Evolutionary conservation across 179 eudicot species (phyloP).

Genomic region (Actinidia arguta): DNA sequence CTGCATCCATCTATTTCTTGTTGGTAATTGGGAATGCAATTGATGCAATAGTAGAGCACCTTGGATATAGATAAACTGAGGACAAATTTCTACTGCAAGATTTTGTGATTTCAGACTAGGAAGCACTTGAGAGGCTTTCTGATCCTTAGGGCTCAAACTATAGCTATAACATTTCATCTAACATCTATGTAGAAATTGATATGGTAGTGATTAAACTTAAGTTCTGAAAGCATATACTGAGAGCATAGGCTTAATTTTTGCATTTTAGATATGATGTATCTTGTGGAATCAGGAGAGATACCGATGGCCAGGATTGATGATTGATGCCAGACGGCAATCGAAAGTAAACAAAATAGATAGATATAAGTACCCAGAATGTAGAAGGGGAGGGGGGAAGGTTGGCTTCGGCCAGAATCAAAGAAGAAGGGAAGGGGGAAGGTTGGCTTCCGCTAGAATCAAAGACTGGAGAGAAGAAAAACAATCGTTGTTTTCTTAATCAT

Average conservation of each 20-base stretch:
- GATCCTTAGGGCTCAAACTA: conserved; percentile 72
- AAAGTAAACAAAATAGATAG: too few species aligned
- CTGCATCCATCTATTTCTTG: background rate
- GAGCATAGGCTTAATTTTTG: too few species aligned
- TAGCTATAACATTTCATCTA: conserved; percentile 51
- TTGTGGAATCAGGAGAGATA: conserved; percentile 78
- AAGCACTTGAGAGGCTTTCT: conserved; percentile 78
- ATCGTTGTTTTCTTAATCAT: too few species aligned
- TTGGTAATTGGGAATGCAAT: background rate
- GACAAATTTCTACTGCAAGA: conserved; percentile 58
- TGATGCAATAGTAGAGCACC: background rate
- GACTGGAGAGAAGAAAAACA: too few species aligned
- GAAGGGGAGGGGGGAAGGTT: too few species aligned
- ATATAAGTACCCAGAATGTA: too few species aligned
- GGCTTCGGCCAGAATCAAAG: too few species aligned
- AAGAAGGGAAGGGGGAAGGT: too few species aligned
- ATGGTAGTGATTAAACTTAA: conserved; percentile 57
- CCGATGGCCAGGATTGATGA: conserved; percentile 80
- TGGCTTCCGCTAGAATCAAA: too few species aligned
- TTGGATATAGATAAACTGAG: background rate
- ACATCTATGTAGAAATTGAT: conserved; percentile 87
- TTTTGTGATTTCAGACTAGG: conserved; percentile 87
- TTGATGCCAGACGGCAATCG: too few species aligned
- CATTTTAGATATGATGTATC: conserved; percentile 49
- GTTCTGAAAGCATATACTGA: background rate